Conservation (phyloP, 768 basidiomycete genomes). For the Ephemerocybe angulata region DNA sequence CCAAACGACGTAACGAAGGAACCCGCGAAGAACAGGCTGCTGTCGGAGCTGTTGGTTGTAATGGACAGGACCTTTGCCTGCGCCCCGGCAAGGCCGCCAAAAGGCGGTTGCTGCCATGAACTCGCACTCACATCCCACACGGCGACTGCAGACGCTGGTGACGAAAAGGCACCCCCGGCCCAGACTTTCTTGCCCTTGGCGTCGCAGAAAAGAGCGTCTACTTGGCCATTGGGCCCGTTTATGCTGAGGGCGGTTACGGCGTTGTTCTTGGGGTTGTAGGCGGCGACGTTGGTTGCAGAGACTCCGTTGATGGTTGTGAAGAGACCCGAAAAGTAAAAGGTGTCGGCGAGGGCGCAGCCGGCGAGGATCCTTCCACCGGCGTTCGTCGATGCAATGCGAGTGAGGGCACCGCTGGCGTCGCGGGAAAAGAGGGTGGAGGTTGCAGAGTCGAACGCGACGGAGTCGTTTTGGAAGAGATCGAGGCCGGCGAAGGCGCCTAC, state of each 20-base stretch:
- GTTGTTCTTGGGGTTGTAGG: conserved; percentile 60
- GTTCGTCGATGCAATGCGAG: conserved; percentile 73
- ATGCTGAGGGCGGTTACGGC: conserved; percentile 61
- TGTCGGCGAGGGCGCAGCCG: conserved; percentile 64
- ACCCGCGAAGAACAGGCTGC: conserved; percentile 83
- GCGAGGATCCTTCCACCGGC: conserved; percentile 72
- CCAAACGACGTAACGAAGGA: conserved; percentile 80
- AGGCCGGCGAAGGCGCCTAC: conserved; percentile 88
- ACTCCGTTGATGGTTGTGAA: conserved; percentile 70
- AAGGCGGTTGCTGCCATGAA: conserved; percentile 76
- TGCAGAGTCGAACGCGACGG: conserved; percentile 61
- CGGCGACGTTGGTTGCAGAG: conserved; percentile 67
- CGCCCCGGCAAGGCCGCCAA: conserved; percentile 75
- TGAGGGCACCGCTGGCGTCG: conserved; percentile 59
- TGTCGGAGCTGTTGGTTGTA: conserved; percentile 62
- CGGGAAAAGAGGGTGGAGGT: conserved; percentile 71
- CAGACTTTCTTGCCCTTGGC: conserved; percentile 58
- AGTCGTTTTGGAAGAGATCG: conserved; percentile 63
- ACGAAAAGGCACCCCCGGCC: conserved; percentile 75
- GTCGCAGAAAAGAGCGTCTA: conserved; percentile 81
- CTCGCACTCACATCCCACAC: conserved; percentile 60
- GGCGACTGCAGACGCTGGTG: conserved; percentile 64
- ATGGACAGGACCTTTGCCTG: conserved; percentile 72
- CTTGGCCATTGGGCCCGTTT: conserved; percentile 68
- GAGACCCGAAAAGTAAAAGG: conserved; percentile 77